Conservation (phyloP, 805 yeast genomes). For the Lipomyces sp. region DNA sequence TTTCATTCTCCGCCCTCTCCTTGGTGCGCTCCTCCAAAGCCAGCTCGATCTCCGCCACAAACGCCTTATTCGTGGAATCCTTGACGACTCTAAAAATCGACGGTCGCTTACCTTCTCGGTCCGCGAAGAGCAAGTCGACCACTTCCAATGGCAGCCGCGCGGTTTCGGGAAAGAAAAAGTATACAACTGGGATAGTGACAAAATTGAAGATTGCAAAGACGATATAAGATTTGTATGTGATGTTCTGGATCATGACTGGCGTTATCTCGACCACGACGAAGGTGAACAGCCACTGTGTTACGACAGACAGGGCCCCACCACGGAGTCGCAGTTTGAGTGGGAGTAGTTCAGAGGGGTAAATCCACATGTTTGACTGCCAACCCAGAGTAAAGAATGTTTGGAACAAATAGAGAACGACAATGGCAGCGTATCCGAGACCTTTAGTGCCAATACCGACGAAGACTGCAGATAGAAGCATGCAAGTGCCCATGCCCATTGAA, state of each 20-base stretch:
- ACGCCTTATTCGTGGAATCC: slow-evolving; percentile 25
- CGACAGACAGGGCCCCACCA: slow-evolving; percentile 58
- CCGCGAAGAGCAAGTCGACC: slow-evolving; percentile 40
- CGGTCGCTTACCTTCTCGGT: slow-evolving; percentile 25
- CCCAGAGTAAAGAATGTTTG: slow-evolving; percentile 31
- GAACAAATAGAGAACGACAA: slow-evolving; percentile 24
- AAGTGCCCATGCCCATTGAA: slow-evolving; percentile 56
- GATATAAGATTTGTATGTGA: slow-evolving; percentile 61
- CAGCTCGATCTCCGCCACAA: slow-evolving; percentile 20
- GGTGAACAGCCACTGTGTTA: slow-evolving; percentile 62
- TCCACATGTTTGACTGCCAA: slow-evolving; percentile 49
- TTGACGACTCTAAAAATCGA: slow-evolving; percentile 22
- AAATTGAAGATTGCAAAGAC: slow-evolving; percentile 60
- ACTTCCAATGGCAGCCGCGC: slow-evolving; percentile 59
- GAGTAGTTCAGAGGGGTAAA: slow-evolving; percentile 64
- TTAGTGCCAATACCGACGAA: slow-evolving; percentile 24
- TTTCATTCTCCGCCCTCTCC: slow-evolving; percentile 13
- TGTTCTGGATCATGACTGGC: slow-evolving; percentile 57
- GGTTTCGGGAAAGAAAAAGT: slow-evolving; percentile 64
- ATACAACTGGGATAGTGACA: slow-evolving; percentile 52
- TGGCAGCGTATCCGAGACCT: slow-evolving; percentile 26
- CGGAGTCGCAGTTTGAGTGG: slow-evolving; percentile 60
- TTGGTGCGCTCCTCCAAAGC: slow-evolving; percentile 18
- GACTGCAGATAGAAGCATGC: slow-evolving; percentile 27
- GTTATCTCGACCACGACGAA: slow-evolving; percentile 60